A percentile compares a stretch with the other conserved stretches of the same genome.
Evolutionary conservation across 495 filamentous ascomycete genomes (phyloP).

Genomic region (Talaromyces trachyspermus): DNA sequence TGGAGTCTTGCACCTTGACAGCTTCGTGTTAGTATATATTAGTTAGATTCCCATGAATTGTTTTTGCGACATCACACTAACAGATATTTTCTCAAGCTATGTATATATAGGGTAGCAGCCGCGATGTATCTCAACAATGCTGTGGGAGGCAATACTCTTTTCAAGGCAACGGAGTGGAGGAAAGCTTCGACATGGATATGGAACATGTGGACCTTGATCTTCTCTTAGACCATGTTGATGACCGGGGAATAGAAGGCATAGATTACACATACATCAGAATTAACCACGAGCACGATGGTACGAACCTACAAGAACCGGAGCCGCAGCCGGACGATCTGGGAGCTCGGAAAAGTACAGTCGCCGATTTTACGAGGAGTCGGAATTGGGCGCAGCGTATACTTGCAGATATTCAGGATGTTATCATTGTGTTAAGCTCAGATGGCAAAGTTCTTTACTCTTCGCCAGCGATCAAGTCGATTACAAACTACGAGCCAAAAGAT

Average conservation of each 20-base stretch:
- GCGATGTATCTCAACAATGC: slow-evolving; percentile 7
- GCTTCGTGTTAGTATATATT: too few species aligned
- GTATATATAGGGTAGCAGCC: too few species aligned
- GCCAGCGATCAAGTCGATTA: slow-evolving; percentile 69
- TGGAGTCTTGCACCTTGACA: neutral
- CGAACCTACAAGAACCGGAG: slow-evolving; percentile 1
- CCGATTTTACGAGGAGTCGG: slow-evolving; percentile 73
- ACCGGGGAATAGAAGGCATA: neutral
- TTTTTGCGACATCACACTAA: too few species aligned
- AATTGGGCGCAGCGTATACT: slow-evolving; percentile 88
- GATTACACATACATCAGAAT: slow-evolving; percentile 1
- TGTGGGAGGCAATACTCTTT: neutral
- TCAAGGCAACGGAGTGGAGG: neutral
- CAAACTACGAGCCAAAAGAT: slow-evolving; percentile 63
- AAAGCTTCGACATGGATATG: slow-evolving; percentile 4
- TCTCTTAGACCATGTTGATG: slow-evolving; percentile 1
- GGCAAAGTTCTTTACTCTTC: slow-evolving; percentile 80
- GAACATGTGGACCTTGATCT: slow-evolving; percentile 3
- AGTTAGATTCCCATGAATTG: too few species aligned
- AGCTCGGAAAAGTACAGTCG: slow-evolving; percentile 19
- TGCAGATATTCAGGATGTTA: slow-evolving; percentile 81
- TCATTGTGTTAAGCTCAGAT: slow-evolving; percentile 79
- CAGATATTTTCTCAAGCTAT: too few species aligned
- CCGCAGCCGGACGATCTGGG: neutral
- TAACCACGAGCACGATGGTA: neutral